Evolutionary conservation across 495 filamentous ascomycete species (phyloP).

Genomic region (Talaromyces proteolyticus): DNA sequence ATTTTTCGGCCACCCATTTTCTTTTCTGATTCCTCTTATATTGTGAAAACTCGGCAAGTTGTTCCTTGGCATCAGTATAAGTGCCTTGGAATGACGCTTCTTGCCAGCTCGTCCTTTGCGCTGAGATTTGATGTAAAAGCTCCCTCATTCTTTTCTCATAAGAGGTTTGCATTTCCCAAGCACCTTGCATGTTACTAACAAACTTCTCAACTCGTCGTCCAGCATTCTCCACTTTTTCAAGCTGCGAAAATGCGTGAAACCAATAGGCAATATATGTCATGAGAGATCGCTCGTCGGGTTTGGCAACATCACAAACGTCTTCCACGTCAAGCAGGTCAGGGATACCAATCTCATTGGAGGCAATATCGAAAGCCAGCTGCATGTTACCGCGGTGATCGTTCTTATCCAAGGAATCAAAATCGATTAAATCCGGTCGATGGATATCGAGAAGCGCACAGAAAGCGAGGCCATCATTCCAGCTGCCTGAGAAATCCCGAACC

Average conservation of each 20-base stretch:
- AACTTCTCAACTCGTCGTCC: constrained; percentile 97
- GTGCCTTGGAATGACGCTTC: constrained; percentile 80
- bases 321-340: constrained; percentile 94
- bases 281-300: constrained; percentile 89
- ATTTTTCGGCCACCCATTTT: constrained; percentile 95
- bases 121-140: constrained; percentile 65
- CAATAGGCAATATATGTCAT: constrained; percentile 99
- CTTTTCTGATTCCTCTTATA: constrained; percentile 89
- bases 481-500: constrained; percentile 85
- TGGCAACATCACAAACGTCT: constrained; percentile 94
- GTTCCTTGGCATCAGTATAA: constrained; percentile 88
- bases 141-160: constrained; percentile 86
- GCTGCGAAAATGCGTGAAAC: constrained; percentile 98
- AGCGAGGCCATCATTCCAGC: constrained; percentile 95
- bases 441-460: constrained; percentile 97
- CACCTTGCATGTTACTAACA: constrained; percentile 97
- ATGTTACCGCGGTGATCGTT: constrained; percentile 94
- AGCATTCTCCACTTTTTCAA: constrained; percentile 96
- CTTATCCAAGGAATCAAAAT: constrained; percentile 92
- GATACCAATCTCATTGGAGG: constrained; percentile 93
- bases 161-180: constrained; percentile 97
- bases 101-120: constrained; percentile 69
- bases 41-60: constrained; percentile 69
- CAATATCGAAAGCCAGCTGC: constrained; percentile 94
- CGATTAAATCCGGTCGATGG: constrained; percentile 93